Evolutionary conservation across 306 rosid genomes (phyloP), one percentile per base, ranked within the genome.

Genomic region (Prunus dulcis): DNA sequence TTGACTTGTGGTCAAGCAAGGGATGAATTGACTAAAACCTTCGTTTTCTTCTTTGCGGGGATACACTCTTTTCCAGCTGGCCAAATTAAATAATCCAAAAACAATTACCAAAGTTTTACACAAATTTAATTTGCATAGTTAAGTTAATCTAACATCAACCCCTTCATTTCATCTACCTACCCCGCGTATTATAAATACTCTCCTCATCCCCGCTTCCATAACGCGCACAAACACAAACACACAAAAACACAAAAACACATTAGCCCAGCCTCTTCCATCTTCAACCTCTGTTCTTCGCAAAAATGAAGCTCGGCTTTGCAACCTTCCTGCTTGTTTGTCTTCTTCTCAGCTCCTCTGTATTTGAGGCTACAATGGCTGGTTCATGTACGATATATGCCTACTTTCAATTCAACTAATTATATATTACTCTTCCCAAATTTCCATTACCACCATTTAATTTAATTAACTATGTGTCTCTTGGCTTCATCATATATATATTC

Each of bases 271-370:
- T 55, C n/a, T 9, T 45, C 55, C 55, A 19, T 32, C 71, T 25
- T 32, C 69, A 17, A 23, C 7, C 49, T 30, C 30, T 38, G 12
- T 20, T 63, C 61, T 43, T 17, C 6, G 45, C 3, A 41, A 83
- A 83, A 81, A 88, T 88, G 96, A 90, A 91, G 91, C 84, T 80
- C 25, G 61, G 49, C 69, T 77, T 82, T 34, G 83, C 87, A 70
- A 51, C 81, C 64, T 66, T 79, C 45, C 53, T 91, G 11, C 87
- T 93, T 53, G 71, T 87, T 56, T 84, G 74, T 76, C 93, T 93
- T 67, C 64, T 93, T 71, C 85, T 91, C 11, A 76, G 64, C 84
- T 83, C 89, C 80, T 84, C 88, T 56, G 75, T 87, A 72, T 50
- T 87, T 4, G 81, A 90, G 73, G 73, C 82, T 72, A 67, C 91